Evolutionary conservation across 2,329 filamentous ascomycete genomes (phyloP), one percentile per base, ranked within the genome.

Genomic region (Sporothrix pseudoabietina): DNA sequence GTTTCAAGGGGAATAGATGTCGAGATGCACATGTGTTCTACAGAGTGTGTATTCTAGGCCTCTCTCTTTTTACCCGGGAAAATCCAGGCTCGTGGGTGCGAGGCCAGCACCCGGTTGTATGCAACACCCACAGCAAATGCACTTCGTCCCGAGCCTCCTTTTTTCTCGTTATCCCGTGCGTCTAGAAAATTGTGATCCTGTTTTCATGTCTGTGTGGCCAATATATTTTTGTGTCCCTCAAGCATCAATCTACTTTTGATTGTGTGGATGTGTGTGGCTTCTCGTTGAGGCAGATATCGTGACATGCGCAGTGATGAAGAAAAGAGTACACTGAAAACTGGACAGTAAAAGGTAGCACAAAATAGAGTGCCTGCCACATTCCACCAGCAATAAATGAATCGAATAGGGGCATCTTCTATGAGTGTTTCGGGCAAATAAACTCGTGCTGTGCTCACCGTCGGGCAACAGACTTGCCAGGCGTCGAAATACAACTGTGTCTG

Each of bases 161-260:
- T 57, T 44, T 47, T 19, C 41, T 26, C 26, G 26, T 4, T 41
- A 14, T 57, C 41, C 49, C 14, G 22, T 66, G 30, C 63, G 7
- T 69, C 49, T 16, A 30, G 10, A 22, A 4, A 5, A 10, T 41
- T 41, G 16, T 41, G 16, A 41, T 54, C 49, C 32, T 52, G 49
- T 4, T 59, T 41, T n/a, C n/a, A 59, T 59, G 66, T 54, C 65
- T 52, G 44, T 52, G 65, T 35, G 65, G 14, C 44, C 65, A 52
- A 68, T 68, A 4, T 68, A 52, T 52, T 52, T 35, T 52, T 49
- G 14, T 8, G n/a, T 9, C 3, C 19, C 35, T 59, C 55, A 14
- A 35, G 19, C 7, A 6, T 68, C 49, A 16, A 68, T 68, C 9
- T 49, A 35, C 9, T 44, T 26, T 52, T 22, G 4, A 68, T 52